These are phyloP conservation scores for Rhytidhysteron rufulum DNA, from an alignment of 2,329 filamentous ascomycete species.

Conservation along the genomic window DNA sequence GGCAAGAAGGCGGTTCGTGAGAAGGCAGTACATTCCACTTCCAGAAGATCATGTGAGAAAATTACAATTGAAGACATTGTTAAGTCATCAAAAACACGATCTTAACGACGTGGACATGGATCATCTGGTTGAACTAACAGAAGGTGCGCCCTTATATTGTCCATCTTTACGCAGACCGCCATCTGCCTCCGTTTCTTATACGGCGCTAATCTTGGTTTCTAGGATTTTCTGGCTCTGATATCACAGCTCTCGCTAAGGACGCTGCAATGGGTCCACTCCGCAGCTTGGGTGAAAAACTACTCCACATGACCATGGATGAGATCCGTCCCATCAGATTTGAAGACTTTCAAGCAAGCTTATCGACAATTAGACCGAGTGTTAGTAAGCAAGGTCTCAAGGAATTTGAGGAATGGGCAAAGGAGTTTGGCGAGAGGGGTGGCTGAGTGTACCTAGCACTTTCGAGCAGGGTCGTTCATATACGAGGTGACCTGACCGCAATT, in stretches of 20 bases:
- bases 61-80: slow-evolving; percentile 71
- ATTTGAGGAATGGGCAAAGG: slow-evolving; percentile 90
- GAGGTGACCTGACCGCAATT: too few species aligned
- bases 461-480: too few species aligned
- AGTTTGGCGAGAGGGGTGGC: slow-evolving; percentile 89
- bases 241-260: slow-evolving; percentile 94
- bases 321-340: slow-evolving; percentile 79
- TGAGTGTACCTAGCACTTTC: slow-evolving; percentile 41
- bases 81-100: slow-evolving; percentile 84
- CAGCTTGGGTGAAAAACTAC: slow-evolving; percentile 80
- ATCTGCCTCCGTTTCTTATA: neutral
- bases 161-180: neutral
- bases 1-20: slow-evolving; percentile 81
- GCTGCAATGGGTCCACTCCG: slow-evolving; percentile 95
- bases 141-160: slow-evolving; percentile 57
- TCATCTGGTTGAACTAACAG: slow-evolving; percentile 72
- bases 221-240: slow-evolving; percentile 98
- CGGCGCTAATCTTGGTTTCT: slow-evolving; percentile 1
- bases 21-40: slow-evolving; percentile 91
- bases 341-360: slow-evolving; percentile 81
- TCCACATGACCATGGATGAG: slow-evolving; percentile 90
- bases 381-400: slow-evolving; percentile 78
- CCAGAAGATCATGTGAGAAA: slow-evolving; percentile 80
- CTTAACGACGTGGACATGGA: slow-evolving; percentile 69
- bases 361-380: slow-evolving; percentile 85